A percentile compares a stretch with the other conserved stretches of the same genome.
Evolutionary conservation across 2,329 filamentous ascomycete genomes (phyloP).

Genomic region (Fusarium citri): DNA sequence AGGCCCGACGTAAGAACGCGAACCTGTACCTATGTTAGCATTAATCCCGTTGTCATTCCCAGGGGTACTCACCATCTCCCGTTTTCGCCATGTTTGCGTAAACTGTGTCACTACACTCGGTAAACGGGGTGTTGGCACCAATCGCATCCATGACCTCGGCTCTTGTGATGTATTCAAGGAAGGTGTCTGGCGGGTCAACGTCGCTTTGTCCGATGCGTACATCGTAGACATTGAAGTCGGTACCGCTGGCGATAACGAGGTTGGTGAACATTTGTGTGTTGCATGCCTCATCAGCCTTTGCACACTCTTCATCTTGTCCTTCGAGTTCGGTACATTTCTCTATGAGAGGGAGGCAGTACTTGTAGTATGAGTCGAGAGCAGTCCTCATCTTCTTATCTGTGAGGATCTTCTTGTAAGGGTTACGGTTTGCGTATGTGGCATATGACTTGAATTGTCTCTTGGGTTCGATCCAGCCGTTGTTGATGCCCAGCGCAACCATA

Average conservation of each 20-base stretch:
- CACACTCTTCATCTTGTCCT: constrained; percentile 46
- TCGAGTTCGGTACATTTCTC: constrained; percentile 40
- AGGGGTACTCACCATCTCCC: constrained; percentile 38
- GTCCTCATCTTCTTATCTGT: constrained; percentile 23
- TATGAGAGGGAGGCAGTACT: constrained; percentile 40
- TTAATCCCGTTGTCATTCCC: background rate
- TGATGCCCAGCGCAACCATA: constrained; percentile 65
- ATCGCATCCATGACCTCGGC: constrained; percentile 43
- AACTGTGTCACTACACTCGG: constrained; percentile 42
- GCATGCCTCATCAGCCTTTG: constrained; percentile 44
- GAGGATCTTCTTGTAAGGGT: constrained; percentile 50
- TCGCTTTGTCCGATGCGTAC: constrained; percentile 51
- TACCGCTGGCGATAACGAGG: constrained; percentile 40
- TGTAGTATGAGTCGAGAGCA: constrained; percentile 46
- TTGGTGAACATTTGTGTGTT: constrained; percentile 45
- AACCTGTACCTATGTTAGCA: constrained; percentile 44
- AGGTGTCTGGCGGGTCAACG: constrained; percentile 42
- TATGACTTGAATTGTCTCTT: constrained; percentile 51
- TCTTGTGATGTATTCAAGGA: constrained; percentile 40
- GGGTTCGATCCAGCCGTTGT: constrained; percentile 68
- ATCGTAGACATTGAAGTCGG: constrained; percentile 60
- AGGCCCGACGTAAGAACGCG: constrained; percentile 58
- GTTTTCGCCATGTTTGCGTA: constrained; percentile 41
- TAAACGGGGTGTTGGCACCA: constrained; percentile 42
- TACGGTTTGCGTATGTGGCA: constrained; percentile 49